These are phyloP conservation scores for Penicillium sp. DNA, from an alignment of 2,329 filamentous ascomycete genomes.

Conservation along the genomic window DNA sequence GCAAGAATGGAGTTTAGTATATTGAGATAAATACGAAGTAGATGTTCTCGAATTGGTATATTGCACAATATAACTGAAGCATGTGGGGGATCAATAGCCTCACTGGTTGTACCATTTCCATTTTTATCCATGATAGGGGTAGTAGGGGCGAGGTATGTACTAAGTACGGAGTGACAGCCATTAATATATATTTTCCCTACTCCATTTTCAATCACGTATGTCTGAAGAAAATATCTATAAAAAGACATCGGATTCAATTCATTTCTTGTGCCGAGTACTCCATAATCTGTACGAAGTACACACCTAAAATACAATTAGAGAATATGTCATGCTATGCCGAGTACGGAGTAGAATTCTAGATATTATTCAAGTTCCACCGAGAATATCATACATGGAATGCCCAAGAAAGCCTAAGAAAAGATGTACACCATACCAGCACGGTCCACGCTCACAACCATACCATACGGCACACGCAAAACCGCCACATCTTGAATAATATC, in stretches of 20 bases:
- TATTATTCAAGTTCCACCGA: neutral
- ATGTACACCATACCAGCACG: slow-evolving; percentile 86
- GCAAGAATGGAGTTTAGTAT: neutral
- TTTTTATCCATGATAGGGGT: neutral
- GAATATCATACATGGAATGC: neutral
- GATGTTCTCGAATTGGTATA: too few species aligned
- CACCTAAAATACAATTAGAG: neutral
- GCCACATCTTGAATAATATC: slow-evolving; percentile 85
- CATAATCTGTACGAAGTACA: neutral
- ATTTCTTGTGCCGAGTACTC: neutral
- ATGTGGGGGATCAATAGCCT: neutral
- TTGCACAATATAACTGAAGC: neutral
- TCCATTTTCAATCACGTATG: neutral
- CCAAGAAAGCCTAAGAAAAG: slow-evolving; percentile 50
- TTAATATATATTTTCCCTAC: neutral
- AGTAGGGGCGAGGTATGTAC: neutral
- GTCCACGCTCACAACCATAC: slow-evolving; percentile 89
- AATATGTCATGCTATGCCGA: neutral
- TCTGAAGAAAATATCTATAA: neutral
- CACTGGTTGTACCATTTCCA: neutral
- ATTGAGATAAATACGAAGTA: neutral
- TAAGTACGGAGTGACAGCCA: neutral
- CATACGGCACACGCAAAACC: slow-evolving; percentile 84
- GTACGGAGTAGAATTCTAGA: neutral
- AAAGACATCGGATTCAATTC: neutral